Base-by-base conservation (phyloP, 2,329 filamentous ascomycete species). In the Remersonia thermophila region DNA sequence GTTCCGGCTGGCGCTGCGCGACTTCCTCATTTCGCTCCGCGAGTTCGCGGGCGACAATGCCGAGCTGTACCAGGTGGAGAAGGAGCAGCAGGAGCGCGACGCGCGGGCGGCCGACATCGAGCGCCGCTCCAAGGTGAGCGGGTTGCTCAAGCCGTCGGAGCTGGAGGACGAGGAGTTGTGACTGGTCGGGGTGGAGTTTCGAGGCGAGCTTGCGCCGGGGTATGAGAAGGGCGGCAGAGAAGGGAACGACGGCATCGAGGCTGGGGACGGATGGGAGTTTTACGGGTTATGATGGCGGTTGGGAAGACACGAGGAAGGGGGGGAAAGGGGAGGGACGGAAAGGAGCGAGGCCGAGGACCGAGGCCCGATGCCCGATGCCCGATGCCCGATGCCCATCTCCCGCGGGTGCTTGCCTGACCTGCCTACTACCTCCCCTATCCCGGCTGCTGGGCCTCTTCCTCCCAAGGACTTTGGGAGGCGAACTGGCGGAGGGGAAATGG, bases 21-120 rank as follows among this genome's bases (percentile, higher is more conserved):
- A 98, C 62, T 98, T 98, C 73, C 66, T 98, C 48, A 93, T 98
- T 51, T 93, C 87, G 15, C 69, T 98, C 49, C 94, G 95, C 63
- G 93, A 98, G 61, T 98, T 96, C 45, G 79, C 85, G 1, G 91
- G 84, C 35, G 91, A 98, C 61, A 95, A 96, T 51, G 77, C 89
- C 1, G 91, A 98, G 55, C 71, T 98, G 8, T 98, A 82, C 60
- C 77, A 83, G 3, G 87, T 94, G 40, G 91, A 98, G 59, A 86
- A 93, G 59, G 91, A 98, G 60, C 82, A 93, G 58, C 85, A 86
- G 45, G 80, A 89, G 42, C 77, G 77, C 46, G 83, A 89, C 50
- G 83, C 83, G 32, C 85, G 87, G 58, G 78, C 81, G 33, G 83
- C 85, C 15, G 93, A 98, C 57, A 79, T 87, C 51, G 85, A 95